Evolutionary conservation across 495 filamentous ascomycete species (phyloP).

Genomic region (Beverwykella pulmonaria): DNA sequence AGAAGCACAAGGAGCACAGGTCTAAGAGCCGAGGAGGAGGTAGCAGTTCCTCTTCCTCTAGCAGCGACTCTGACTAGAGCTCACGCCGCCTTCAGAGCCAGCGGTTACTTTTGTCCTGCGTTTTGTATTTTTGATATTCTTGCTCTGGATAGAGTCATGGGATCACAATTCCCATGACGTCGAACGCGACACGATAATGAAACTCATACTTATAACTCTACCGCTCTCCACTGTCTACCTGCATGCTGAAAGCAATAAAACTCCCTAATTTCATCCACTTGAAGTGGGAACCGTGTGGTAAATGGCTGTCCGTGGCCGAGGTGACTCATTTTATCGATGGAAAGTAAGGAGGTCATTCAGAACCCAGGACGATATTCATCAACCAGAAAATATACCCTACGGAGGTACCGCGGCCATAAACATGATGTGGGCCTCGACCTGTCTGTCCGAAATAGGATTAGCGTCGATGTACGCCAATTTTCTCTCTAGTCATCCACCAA

Average conservation of each 20-base stretch:
- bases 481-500: constrained; percentile 19
- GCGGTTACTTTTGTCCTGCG: neutral
- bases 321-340: too few species aligned
- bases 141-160: neutral
- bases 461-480: constrained; percentile 15
- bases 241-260: too few species aligned
- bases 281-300: too few species aligned
- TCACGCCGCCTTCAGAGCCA: neutral
- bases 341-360: too few species aligned
- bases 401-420: too few species aligned
- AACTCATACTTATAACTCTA: neutral
- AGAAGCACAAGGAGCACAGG: constrained; percentile 37
- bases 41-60: constrained; percentile 32
- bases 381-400: too few species aligned
- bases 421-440: neutral
- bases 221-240: neutral
- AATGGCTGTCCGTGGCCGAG: too few species aligned
- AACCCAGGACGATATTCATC: too few species aligned
- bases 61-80: constrained; percentile 38
- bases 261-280: too few species aligned
- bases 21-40: constrained; percentile 27
- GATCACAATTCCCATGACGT: neutral
- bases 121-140: constrained; percentile 4
- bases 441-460: constrained; percentile 5
- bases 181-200: neutral